These are phyloP conservation scores for Wickerhamiella dianesei DNA, from an alignment of 805 yeast species.

Conservation along the genomic window DNA sequence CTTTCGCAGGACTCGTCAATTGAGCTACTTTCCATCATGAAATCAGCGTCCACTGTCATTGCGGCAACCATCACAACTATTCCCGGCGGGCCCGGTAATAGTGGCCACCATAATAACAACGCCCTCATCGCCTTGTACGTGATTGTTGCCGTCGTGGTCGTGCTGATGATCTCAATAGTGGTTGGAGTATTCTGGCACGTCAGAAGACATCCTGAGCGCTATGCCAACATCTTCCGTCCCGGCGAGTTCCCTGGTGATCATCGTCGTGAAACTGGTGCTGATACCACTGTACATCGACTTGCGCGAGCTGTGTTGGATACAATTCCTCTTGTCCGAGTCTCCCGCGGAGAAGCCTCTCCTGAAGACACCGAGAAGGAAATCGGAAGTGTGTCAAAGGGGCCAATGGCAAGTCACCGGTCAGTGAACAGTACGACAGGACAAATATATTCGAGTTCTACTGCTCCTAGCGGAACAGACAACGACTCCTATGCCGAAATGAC, in stretches of 20 bases:
- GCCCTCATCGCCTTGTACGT: conserved; percentile 4
- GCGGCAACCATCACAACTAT: not conserved
- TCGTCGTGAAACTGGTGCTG: conserved; percentile 3
- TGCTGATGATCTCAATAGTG: conserved; percentile 15
- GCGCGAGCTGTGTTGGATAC: conserved; percentile 28
- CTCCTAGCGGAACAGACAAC: not conserved
- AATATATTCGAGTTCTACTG: not conserved
- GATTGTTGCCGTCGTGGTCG: conserved; percentile 1
- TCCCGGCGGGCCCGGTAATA: not conserved
- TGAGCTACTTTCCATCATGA: not conserved
- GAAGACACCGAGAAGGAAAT: not conserved
- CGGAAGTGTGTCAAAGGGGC: not conserved
- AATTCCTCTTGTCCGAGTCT: conserved; percentile 23
- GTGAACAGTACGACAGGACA: not conserved
- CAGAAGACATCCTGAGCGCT: conserved; percentile 26
- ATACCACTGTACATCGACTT: conserved; percentile 24
- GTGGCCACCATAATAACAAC: not conserved
- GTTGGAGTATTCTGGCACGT: conserved; percentile 25
- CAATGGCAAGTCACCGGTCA: not conserved
- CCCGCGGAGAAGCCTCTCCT: not conserved
- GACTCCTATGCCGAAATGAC: not conserved
- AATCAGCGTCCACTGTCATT: not conserved
- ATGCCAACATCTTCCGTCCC: conserved; percentile 13
- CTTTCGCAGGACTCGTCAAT: not conserved
- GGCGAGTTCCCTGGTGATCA: not conserved